Evolutionary conservation across 164 flowering plant species (phyloP), one percentile per base, ranked within the genome.

Genomic region (Dillenia suffruticosa): DNA sequence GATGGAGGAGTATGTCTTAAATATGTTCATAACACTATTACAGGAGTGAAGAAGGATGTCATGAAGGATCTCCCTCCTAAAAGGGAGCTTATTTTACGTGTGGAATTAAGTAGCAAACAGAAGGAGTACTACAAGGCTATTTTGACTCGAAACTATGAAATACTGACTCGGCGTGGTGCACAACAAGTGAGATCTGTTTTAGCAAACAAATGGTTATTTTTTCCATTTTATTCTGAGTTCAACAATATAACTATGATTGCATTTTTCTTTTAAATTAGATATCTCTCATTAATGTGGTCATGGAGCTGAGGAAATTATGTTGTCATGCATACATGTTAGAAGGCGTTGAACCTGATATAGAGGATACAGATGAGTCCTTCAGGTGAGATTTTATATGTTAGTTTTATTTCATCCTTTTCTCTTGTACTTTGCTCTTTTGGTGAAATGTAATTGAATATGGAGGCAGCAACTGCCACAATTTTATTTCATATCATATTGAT

Each of bases 1-100:
- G 15, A 12, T 19, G 16, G 52, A 53, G 44, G 16, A 12, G 15
- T 9, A 9, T 65, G 51, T 45, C 4, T 32, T 16, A 17, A 15
- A 50, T 49, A 12, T 50, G 44, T 53, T 52, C 40, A 32, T 15
- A 48, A 57, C 70, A 61, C 57, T 24, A 46, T 44, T 74, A 53
- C 79, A 95, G 99, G 99, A 66, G 86, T 95, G 32, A 95, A 95
- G 80, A 95, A 95, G 79, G 99, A 95, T 76, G 99, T 95, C 45
- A 80, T 89, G 97, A 95, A 81, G 76, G 96, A 90, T n/a, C 62
- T 95, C 44, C 99, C 99, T 44, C 97, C 99, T 12, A 95, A 92
- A 73, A 92, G 84, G 80, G 99, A 95, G 66, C 97, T 95, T 40
- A 92, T 95, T 61, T 76, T 95, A 67, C 96, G 99, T 60, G 96